Conservation (phyloP, 371 early-diverging fungal genomes). For the Phascolomyces articulosus region DNA sequence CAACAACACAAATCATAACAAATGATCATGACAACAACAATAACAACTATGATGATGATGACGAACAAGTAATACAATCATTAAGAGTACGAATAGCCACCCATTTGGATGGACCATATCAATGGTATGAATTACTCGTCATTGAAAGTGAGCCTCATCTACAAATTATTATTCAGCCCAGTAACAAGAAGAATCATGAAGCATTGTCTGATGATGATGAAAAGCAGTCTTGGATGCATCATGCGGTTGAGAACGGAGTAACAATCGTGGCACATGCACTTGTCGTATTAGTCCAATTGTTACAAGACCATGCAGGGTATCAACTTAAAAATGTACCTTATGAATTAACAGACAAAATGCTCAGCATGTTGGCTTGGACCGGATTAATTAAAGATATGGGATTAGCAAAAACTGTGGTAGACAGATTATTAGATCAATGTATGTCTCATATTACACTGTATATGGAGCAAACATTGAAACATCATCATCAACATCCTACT, state of each 20-base stretch:
- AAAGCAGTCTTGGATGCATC: conserved; percentile 5
- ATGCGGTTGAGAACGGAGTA: conserved; percentile 5
- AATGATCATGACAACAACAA: too few species aligned
- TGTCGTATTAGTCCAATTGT: conserved; percentile 2
- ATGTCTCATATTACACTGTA: conserved; percentile 7
- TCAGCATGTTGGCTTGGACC: conserved; percentile 16
- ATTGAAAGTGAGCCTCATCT: conserved; percentile 2
- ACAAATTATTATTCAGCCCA: not conserved
- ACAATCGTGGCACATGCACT: conserved; percentile 10
- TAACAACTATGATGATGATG: too few species aligned
- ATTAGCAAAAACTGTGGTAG: conserved; percentile 7
- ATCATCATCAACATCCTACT: not conserved
- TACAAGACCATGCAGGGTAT: conserved; percentile 12
- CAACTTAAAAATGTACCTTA: conserved; percentile 2
- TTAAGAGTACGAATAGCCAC: not conserved
- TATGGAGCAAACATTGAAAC: conserved; percentile 15
- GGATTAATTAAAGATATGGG: conserved; percentile 16
- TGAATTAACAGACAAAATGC: conserved; percentile 5
- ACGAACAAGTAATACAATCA: too few species aligned
- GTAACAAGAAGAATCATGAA: not conserved
- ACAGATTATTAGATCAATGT: conserved; percentile 15
- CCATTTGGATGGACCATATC: not conserved
- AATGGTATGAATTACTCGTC: conserved; percentile 8
- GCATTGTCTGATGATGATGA: not conserved
- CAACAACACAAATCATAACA: too few species aligned